These are phyloP conservation scores for Sanguinoderma infundibulare DNA, from an alignment of 1,284 basidiomycete genomes.

Conservation along the genomic window DNA sequence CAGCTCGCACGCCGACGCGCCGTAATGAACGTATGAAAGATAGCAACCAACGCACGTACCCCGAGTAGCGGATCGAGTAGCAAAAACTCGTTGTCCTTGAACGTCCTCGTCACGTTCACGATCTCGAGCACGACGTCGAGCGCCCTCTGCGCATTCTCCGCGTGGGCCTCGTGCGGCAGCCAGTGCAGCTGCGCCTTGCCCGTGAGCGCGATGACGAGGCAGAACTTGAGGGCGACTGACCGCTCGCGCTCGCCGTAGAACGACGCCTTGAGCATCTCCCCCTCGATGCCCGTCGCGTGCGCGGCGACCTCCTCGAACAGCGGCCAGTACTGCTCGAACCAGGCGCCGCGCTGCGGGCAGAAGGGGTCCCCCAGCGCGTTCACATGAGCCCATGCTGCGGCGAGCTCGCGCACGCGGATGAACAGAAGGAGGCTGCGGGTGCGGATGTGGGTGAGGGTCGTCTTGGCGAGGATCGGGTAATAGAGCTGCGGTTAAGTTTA, in stretches of 20 bases:
- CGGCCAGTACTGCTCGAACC: slow-evolving; percentile 34
- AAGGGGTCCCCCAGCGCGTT: slow-evolving; percentile 9
- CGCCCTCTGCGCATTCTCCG: slow-evolving; percentile 26
- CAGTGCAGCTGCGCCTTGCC: slow-evolving; percentile 30
- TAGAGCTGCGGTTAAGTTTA: slow-evolving; percentile 12
- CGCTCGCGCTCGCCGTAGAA: slow-evolving; percentile 25
- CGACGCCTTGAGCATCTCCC: slow-evolving; percentile 30
- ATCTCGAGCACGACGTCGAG: slow-evolving; percentile 27
- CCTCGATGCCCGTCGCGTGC: slow-evolving; percentile 25
- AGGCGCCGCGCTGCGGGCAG: slow-evolving; percentile 20
- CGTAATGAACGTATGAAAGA: not conserved
- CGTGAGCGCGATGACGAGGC: slow-evolving; percentile 28
- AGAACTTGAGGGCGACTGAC: slow-evolving; percentile 29
- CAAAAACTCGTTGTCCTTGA: slow-evolving; percentile 30
- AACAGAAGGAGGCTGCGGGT: slow-evolving; percentile 23
- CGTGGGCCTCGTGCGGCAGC: slow-evolving; percentile 23
- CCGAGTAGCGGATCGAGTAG: slow-evolving; percentile 29
- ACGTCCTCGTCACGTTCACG: slow-evolving; percentile 27
- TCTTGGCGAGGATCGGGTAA: slow-evolving; percentile 25
- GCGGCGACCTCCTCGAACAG: slow-evolving; percentile 29
- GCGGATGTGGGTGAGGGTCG: slow-evolving; percentile 28
- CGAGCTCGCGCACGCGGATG: slow-evolving; percentile 11
- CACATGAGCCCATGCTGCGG: slow-evolving; percentile 18
- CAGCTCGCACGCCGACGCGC: not conserved
- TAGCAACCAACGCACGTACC: slow-evolving; percentile 22